phyloP scores from a whole-genome alignment of 2,329 filamentous ascomycete species.

The Botrytis fabae region DNA sequence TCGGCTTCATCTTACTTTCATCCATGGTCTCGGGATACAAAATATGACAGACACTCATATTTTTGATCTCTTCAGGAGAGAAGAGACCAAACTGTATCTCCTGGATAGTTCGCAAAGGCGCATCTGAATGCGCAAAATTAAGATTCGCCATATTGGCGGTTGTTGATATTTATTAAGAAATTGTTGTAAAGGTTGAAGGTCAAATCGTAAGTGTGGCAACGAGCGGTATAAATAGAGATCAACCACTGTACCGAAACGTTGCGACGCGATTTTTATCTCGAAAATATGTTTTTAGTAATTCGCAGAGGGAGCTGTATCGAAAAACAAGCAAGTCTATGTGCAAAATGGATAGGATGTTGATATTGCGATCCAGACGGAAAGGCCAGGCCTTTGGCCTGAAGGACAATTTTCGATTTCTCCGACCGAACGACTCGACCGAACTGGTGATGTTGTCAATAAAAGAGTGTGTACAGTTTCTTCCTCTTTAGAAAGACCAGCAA shows the following conservation, averaged over 20 bases:
- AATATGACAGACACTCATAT: constrained; percentile 95
- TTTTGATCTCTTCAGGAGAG: constrained; percentile 98
- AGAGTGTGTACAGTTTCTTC: constrained; percentile 37
- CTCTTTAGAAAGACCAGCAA: constrained; percentile 37
- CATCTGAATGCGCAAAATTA: constrained; percentile 86
- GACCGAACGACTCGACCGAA: constrained; percentile 33
- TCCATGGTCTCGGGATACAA: constrained; percentile 99
- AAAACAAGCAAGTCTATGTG: constrained; percentile 31
- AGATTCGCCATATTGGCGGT: constrained; percentile 79
- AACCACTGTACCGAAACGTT: constrained; percentile 25
- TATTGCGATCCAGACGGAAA: constrained; percentile 38
- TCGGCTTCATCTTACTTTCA: constrained; percentile 86
- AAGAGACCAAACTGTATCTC: constrained; percentile 99
- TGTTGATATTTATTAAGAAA: constrained; percentile 24
- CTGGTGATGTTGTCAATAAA: constrained; percentile 31
- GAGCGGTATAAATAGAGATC: constrained; percentile 25
- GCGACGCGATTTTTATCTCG: constrained; percentile 33
- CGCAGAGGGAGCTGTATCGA: constrained; percentile 23
- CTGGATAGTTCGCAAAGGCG: constrained; percentile 94
- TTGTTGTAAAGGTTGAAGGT: constrained; percentile 13
- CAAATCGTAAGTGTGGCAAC: constrained; percentile 25
- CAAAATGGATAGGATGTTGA: constrained; percentile 32
- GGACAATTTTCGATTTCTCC: constrained; percentile 32
- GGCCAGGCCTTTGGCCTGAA: constrained; percentile 33
- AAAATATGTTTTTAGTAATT: constrained; percentile 23